These are phyloP conservation scores for Polymyxa betae DNA, from an alignment of 208 protist genomes.

Conservation along the genomic window DNA sequence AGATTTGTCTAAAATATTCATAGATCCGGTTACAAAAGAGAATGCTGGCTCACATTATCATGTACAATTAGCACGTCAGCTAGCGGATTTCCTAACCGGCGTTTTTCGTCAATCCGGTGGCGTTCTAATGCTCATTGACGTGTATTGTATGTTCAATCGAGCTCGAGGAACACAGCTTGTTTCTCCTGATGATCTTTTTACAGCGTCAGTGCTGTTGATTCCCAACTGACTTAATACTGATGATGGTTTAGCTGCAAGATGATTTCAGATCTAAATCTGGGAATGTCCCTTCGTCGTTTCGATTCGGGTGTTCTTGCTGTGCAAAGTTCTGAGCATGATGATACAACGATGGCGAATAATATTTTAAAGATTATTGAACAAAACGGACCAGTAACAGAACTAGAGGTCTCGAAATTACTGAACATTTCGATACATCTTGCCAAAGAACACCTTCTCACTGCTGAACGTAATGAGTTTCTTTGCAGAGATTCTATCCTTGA, in stretches of 20 bases:
- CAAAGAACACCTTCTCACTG: conserved; percentile 10
- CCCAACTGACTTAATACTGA: background rate
- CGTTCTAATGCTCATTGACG: conserved; percentile 56
- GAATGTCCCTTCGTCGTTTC: background rate
- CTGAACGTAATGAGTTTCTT: background rate
- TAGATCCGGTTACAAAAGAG: conserved; percentile 51
- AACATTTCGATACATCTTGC: conserved; percentile 39
- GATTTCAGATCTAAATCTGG: background rate
- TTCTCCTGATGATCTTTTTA: conserved; percentile 29
- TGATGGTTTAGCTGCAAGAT: background rate
- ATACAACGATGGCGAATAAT: background rate
- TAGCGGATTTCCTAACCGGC: conserved; percentile 30
- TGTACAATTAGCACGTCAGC: conserved; percentile 40
- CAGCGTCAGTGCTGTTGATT: background rate
- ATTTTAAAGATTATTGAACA: conserved; percentile 34
- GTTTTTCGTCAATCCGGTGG: background rate
- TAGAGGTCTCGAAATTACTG: conserved; percentile 12
- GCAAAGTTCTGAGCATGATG: background rate
- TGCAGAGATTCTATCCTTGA: conserved; percentile 40
- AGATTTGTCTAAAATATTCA: background rate
- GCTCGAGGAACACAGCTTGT: conserved; percentile 58
- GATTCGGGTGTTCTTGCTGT: conserved; percentile 10
- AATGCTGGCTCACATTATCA: conserved; percentile 39
- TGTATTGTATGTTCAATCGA: conserved; percentile 63
- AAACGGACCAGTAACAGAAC: background rate